Base-by-base conservation (phyloP, 257 asterid genomes). In the Scutellaria minor region DNA sequence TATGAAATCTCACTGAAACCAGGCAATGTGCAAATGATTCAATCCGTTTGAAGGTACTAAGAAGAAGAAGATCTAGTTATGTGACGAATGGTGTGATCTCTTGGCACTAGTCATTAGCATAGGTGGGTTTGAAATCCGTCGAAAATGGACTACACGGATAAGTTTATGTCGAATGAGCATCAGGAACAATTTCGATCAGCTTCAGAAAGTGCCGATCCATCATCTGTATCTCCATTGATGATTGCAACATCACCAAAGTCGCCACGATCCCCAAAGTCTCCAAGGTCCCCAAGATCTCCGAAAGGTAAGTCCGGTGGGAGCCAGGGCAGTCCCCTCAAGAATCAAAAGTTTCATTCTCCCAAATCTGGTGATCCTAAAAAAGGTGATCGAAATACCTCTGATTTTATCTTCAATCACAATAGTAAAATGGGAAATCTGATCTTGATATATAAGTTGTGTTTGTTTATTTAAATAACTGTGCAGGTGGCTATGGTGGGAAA, bases 401-500 rank as follows among this genome's bases (percentile, higher is more conserved):
- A 3, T 6, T 75, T 47, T 68, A 2, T 22, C 15, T n/a, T 9
- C 58, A 35, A 31, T 12, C 3, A 10, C 4, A 14, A 20, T 22
- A n/a, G 15, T 41, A 18, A 47, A 39, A 61, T 6, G n/a, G 40
- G 18, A 39, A 68, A 9, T 57, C 41, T 22, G 2, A 45, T 20
- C 39, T 60, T 54, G 64, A 15, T 14, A 15, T 46, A n/a, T 37
- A 8, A 9, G 37, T 39, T 50, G 14, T n/a, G 6, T 14, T 3
- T 62, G 11, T 13, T 12, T 50, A 27, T 46, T 14, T 41, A 0
- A 9, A 66, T 65, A 42, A 41, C 9, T 67, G 40, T 45, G 37
- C 78, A 93, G 98, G 94, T 35, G 98, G 96, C 31, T 75, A 70
- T 74, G 97, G 98, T 59, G 96, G 92, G 72, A 91, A 93, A 84